phyloP scores from a whole-genome alignment of 306 rosid genomes.

The Vigna radiata region DNA sequence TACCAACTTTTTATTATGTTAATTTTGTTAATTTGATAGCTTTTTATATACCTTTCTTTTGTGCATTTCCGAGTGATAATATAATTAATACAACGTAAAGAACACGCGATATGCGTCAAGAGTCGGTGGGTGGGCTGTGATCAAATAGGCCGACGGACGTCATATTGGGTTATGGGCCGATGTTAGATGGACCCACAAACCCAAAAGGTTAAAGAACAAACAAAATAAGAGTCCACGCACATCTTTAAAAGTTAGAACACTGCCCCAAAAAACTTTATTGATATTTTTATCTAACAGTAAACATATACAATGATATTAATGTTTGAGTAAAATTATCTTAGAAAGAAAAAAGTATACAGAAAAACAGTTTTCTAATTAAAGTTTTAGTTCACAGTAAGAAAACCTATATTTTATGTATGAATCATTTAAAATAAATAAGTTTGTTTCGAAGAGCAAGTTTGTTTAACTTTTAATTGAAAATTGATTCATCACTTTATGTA shows the following conservation, averaged over 20 bases:
- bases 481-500: too few relatives aligned
- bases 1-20: neutral
- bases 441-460: too few relatives aligned
- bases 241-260: neutral
- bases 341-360: too few relatives aligned
- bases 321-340: too few relatives aligned
- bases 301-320: too few relatives aligned
- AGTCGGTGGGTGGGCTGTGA: conserved; percentile 24
- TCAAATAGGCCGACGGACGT: neutral
- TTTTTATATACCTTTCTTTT: neutral
- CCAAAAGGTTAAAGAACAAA: neutral
- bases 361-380: too few relatives aligned
- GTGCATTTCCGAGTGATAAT: neutral
- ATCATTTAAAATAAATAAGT: too few relatives aligned
- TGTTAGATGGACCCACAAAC: conserved; percentile 34
- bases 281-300: too few relatives aligned
- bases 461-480: too few relatives aligned
- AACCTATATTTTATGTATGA: too few relatives aligned
- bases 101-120: neutral
- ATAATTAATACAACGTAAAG: neutral
- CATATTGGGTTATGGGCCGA: conserved; percentile 25
- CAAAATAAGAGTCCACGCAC: conserved; percentile 19
- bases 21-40: neutral
- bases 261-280: too few relatives aligned
- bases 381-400: too few relatives aligned